These are phyloP conservation scores for Papiliotrema nemorosa DNA, from an alignment of 1,284 basidiomycete species.

Conservation along the genomic window DNA sequence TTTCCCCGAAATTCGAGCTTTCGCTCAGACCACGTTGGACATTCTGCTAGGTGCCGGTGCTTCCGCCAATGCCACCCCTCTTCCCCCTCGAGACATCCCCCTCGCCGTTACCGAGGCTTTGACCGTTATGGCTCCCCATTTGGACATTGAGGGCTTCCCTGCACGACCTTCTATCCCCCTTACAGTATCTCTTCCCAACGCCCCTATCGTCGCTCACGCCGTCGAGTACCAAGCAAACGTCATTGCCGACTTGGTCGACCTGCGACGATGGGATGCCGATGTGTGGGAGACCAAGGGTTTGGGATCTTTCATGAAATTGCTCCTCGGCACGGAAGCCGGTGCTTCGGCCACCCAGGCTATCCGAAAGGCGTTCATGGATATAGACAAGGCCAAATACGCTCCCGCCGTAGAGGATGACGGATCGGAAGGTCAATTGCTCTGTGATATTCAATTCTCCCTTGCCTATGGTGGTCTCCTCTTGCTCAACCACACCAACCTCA, in stretches of 20 bases:
- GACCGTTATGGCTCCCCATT: conserved; percentile 58
- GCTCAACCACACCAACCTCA: conserved; percentile 90
- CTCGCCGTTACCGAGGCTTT: conserved; percentile 60
- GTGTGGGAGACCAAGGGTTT: conserved; percentile 69
- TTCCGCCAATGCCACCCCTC: conserved; percentile 63
- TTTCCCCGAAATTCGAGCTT: conserved; percentile 95
- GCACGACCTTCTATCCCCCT: conserved; percentile 49
- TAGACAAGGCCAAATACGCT: conserved; percentile 62
- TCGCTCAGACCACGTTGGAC: conserved; percentile 72
- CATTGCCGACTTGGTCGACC: conserved; percentile 71
- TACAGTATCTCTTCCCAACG: conserved; percentile 37
- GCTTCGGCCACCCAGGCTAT: conserved; percentile 60
- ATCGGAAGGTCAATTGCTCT: conserved; percentile 73
- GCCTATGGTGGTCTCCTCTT: conserved; percentile 94
- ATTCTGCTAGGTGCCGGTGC: conserved; percentile 78
- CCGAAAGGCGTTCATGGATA: conserved; percentile 68
- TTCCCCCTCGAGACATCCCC: conserved; percentile 63
- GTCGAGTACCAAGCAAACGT: conserved; percentile 71
- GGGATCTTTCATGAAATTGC: conserved; percentile 62
- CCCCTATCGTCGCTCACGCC: conserved; percentile 46
- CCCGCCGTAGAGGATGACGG: conserved; percentile 61
- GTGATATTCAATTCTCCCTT: conserved; percentile 89
- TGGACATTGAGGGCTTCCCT: conserved; percentile 59
- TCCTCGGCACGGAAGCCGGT: conserved; percentile 44
- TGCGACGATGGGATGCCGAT: conserved; percentile 62